These are phyloP conservation scores for Hypoxylon rubiginosum DNA, from an alignment of 2,329 filamentous ascomycete species.

Conservation along the genomic window DNA sequence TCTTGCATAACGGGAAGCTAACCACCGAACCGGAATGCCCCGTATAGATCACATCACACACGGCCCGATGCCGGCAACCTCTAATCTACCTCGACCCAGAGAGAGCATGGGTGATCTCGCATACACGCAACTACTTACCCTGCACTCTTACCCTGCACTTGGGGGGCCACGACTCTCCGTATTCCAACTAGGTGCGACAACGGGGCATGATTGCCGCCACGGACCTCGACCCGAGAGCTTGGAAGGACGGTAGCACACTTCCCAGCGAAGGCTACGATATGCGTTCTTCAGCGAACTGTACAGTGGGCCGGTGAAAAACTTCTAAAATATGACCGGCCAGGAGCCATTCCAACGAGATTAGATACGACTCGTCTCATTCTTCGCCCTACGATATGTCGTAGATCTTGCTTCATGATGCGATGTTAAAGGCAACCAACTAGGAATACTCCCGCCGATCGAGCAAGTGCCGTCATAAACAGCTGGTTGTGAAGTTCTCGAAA, in stretches of 20 bases:
- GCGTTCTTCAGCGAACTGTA: background rate
- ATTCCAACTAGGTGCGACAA: conserved; percentile 3
- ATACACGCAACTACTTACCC: conserved; percentile 8
- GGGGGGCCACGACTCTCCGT: too few species aligned
- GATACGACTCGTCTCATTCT: conserved; percentile 3
- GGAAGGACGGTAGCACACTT: background rate
- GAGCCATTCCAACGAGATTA: background rate
- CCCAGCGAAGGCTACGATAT: background rate
- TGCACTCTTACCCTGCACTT: too few species aligned
- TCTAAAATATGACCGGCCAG: background rate
- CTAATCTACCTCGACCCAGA: conserved; percentile 9
- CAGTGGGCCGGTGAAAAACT: background rate
- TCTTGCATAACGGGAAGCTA: conserved; percentile 12
- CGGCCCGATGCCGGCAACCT: background rate
- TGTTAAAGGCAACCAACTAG: conserved; percentile 4
- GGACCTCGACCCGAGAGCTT: background rate
- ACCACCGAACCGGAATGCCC: background rate
- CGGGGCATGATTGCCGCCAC: conserved; percentile 4
- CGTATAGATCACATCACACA: background rate
- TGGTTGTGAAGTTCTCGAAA: background rate
- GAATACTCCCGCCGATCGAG: background rate
- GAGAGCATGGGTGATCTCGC: conserved; percentile 20
- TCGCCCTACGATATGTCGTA: conserved; percentile 8
- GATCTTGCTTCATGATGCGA: background rate
- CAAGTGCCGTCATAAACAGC: conserved; percentile 18